A percentile compares a stretch with the other conserved stretches of the same genome.
These are phyloP conservation scores for Remersonia thermophila DNA, from an alignment of 2,329 filamentous ascomycete species.

Conservation along the genomic window DNA sequence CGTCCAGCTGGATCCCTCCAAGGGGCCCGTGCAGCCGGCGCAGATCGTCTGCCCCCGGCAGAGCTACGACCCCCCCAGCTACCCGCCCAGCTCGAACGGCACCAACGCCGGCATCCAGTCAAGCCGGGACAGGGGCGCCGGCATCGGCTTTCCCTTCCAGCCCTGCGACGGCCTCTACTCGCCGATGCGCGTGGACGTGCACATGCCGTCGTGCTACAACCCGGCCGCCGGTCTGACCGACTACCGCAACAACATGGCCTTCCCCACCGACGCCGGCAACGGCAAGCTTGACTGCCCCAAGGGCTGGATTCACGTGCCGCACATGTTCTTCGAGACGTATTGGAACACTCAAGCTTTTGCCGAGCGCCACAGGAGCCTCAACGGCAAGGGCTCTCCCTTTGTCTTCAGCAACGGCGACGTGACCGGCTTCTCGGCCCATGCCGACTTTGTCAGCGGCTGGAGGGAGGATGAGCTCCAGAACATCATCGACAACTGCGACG, in stretches of 20 bases:
- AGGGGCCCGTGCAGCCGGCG: slow-evolving; percentile 39
- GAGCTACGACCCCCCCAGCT: slow-evolving; percentile 37
- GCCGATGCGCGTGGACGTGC: slow-evolving; percentile 52
- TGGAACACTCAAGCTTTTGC: slow-evolving; percentile 44
- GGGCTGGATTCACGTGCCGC: slow-evolving; percentile 42
- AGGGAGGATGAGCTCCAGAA: slow-evolving; percentile 50
- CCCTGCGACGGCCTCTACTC: slow-evolving; percentile 53
- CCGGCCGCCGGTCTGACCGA: slow-evolving; percentile 45
- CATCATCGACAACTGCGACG: slow-evolving; percentile 55
- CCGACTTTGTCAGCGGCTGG: slow-evolving; percentile 65
- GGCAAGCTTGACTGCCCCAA: slow-evolving; percentile 41
- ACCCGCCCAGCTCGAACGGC: slow-evolving; percentile 43
- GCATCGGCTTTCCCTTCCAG: slow-evolving; percentile 56
- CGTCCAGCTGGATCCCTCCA: slow-evolving; percentile 37
- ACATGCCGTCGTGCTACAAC: slow-evolving; percentile 66
- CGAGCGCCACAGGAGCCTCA: slow-evolving; percentile 38
- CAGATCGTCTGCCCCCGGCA: slow-evolving; percentile 49
- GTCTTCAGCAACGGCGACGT: slow-evolving; percentile 57
- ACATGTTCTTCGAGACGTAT: slow-evolving; percentile 48
- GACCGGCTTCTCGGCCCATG: slow-evolving; percentile 59
- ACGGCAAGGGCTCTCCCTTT: slow-evolving; percentile 48
- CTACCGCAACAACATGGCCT: slow-evolving; percentile 54
- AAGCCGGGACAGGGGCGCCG: slow-evolving; percentile 40
- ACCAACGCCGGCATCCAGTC: slow-evolving; percentile 42
- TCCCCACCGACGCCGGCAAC: slow-evolving; percentile 36